Evolutionary conservation across 2,329 filamentous ascomycete genomes (phyloP).

Genomic region (Cercospora citrullina): DNA sequence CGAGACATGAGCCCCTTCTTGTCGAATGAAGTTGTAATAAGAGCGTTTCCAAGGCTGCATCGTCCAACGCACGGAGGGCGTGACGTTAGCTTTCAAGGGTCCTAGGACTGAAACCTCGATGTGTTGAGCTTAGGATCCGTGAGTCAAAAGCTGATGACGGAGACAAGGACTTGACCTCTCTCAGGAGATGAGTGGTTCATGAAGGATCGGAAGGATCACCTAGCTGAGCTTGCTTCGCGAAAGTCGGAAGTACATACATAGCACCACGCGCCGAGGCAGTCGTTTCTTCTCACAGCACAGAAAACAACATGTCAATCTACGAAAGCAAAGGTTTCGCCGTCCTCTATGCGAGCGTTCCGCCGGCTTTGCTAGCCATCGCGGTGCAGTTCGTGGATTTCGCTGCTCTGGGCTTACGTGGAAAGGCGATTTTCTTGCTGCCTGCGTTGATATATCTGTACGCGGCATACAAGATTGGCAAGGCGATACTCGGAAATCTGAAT

Average conservation of each 20-base stretch:
- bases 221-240: background rate
- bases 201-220: background rate
- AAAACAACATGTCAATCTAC: conserved; percentile 6
- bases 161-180: background rate
- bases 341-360: background rate
- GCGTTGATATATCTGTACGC: background rate
- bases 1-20: too few relatives aligned
- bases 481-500: background rate
- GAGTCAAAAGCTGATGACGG: background rate
- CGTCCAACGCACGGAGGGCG: too few relatives aligned
- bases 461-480: background rate
- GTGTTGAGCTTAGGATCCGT: background rate
- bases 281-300: background rate
- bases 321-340: conserved; percentile 6
- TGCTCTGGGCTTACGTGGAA: background rate
- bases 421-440: background rate
- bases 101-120: background rate
- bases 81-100: too few relatives aligned
- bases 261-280: background rate
- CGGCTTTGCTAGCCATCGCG: background rate
- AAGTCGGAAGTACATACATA: background rate
- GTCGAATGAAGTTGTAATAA: too few relatives aligned
- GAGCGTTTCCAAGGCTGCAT: too few relatives aligned
- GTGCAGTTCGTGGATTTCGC: background rate
- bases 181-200: background rate